phyloP scores from a whole-genome alignment of 2,329 filamentous ascomycete species.

The Colletotrichum theobromicola region DNA sequence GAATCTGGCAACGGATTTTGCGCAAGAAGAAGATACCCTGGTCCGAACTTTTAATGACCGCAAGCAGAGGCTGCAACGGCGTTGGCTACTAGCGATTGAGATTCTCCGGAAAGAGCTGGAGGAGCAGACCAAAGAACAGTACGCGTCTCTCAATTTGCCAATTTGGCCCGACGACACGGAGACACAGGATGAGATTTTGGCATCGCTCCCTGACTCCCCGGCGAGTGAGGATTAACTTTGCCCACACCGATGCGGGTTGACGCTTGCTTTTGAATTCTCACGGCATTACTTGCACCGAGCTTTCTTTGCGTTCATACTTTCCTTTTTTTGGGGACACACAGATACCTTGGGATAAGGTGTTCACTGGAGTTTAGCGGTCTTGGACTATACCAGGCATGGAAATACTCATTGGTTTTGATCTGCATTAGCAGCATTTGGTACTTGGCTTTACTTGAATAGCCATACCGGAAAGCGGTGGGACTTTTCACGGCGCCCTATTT shows the following conservation, averaged over 20 bases:
- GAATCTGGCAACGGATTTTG: conserved; percentile 49
- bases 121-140: conserved; percentile 45
- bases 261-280: neutral
- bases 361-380: conserved; percentile 10
- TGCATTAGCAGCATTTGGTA: conserved; percentile 1
- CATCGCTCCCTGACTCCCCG: conserved; percentile 4
- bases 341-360: conserved; percentile 16
- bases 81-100: conserved; percentile 60
- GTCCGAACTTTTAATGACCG: conserved; percentile 49
- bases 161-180: conserved; percentile 44
- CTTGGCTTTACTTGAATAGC: neutral
- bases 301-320: neutral
- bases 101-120: conserved; percentile 60
- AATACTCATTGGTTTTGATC: conserved; percentile 6
- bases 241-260: neutral
- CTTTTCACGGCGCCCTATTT: neutral
- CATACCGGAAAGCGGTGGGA: neutral
- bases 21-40: conserved; percentile 56
- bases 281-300: neutral
- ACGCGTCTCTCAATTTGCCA: conserved; percentile 42
- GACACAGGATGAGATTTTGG: conserved; percentile 13
- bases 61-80: conserved; percentile 46
- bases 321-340: neutral
- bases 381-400: conserved; percentile 6
- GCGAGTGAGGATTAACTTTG: conserved; percentile 4